Evolutionary conservation across 371 early-diverging fungal species (phyloP).

Genomic region (Mucor sp.): DNA sequence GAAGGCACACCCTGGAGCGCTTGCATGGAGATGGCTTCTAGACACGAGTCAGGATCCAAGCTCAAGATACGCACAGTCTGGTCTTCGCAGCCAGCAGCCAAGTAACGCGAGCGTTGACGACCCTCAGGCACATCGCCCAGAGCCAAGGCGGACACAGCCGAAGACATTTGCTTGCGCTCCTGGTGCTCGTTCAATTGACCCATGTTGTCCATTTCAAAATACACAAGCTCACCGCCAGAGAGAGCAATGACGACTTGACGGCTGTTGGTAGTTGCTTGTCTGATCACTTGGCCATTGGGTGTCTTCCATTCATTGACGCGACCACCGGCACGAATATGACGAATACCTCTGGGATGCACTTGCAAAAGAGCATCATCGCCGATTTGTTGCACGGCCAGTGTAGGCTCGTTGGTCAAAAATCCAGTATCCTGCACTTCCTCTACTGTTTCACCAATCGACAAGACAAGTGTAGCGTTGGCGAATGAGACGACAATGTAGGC

Average conservation of each 20-base stretch:
- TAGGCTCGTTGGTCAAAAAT: conserved; percentile 78
- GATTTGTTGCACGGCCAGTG: conserved; percentile 82
- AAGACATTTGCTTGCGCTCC: conserved; percentile 73
- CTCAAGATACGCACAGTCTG: conserved; percentile 88
- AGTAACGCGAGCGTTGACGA: conserved; percentile 74
- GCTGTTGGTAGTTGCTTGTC: conserved; percentile 80
- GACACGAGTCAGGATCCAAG: conserved; percentile 78
- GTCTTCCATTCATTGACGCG: conserved; percentile 95
- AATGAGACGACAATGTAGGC: conserved; percentile 94
- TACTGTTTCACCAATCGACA: conserved; percentile 93
- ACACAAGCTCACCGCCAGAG: conserved; percentile 83
- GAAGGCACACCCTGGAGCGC: conserved; percentile 61
- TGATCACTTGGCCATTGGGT: conserved; percentile 73
- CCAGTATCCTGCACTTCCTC: conserved; percentile 94
- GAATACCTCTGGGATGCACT: conserved; percentile 84
- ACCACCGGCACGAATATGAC: conserved; percentile 84
- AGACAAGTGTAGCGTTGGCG: conserved; percentile 88
- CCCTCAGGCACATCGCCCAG: conserved; percentile 85
- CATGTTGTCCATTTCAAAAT: conserved; percentile 90
- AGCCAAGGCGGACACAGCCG: conserved; percentile 74
- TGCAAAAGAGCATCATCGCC: conserved; percentile 93
- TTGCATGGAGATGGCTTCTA: conserved; percentile 85
- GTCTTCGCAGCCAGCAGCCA: conserved; percentile 94
- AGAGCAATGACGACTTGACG: conserved; percentile 87
- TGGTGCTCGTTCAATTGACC: conserved; percentile 90